phyloP scores from a whole-genome alignment of 495 filamentous ascomycete genomes.

The Tuber calosporum region DNA sequence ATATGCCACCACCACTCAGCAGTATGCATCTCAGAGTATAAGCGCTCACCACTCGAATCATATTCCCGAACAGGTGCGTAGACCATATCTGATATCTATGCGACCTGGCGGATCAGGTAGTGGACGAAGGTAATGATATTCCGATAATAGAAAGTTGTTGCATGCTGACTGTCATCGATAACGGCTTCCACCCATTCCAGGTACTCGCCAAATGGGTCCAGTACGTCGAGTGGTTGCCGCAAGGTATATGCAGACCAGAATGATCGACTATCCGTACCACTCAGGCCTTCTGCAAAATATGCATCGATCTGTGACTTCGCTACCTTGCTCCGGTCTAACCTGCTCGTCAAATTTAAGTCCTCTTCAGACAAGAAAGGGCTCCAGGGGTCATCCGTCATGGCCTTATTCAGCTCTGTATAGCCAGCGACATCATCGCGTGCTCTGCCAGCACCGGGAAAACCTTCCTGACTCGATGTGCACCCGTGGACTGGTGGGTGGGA shows the following conservation, averaged over 20 bases:
- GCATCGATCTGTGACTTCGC: too few species aligned
- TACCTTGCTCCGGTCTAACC: too few species aligned
- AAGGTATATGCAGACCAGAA: constrained; percentile 7
- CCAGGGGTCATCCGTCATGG: too few species aligned
- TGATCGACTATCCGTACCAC: neutral
- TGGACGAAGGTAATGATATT: neutral
- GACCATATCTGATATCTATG: neutral
- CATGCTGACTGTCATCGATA: too few species aligned
- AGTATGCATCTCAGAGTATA: constrained; percentile 12
- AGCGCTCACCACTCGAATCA: neutral
- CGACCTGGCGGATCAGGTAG: neutral
- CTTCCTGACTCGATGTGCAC: too few species aligned
- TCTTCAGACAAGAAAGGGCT: too few species aligned
- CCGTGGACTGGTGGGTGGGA: too few species aligned
- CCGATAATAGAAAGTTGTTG: neutral
- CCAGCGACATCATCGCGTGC: too few species aligned
- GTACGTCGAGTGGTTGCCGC: neutral
- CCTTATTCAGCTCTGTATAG: too few species aligned
- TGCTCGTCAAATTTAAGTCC: too few species aligned
- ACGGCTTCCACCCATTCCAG: too few species aligned
- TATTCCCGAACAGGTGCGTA: neutral
- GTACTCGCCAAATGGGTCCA: neutral
- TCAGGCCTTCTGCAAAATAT: neutral
- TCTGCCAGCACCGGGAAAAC: too few species aligned
- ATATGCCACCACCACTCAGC: constrained; percentile 15